Base-by-base conservation (phyloP, 164 flowering plant species). In the Magnolia sinica region DNA sequence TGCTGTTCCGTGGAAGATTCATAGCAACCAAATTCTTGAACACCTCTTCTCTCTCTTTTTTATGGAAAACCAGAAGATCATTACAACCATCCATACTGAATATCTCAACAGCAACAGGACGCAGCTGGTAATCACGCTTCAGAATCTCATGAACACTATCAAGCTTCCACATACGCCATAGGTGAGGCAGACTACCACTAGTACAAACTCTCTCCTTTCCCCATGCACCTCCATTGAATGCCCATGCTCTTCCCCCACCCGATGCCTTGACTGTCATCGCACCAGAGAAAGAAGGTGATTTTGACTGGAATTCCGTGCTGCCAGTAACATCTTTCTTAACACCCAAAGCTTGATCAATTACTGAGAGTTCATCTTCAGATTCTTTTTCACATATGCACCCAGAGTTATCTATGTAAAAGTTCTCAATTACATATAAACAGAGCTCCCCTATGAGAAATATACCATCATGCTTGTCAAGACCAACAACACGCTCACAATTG, bases 31-130 rank as follows among this genome's bases (percentile, higher is more conserved):
- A 85, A 88, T 94, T 94, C 76, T 85, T 93, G 85, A 94, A 96
- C 18, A 94, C 98, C 80, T 94, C 99, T 81, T 96, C 99, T 76
- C 99, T 90, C 86, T 96, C 99, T 67, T 82, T 94, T 80, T 96
- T 96, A 88, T 96, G 99, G 86, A 96, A 96, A 75, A 96, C 98
- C 77, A 96, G 88, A 72, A 96, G 98, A 87, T 96, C 99, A 83
- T 96, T 96, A 79, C 94, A 93, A 69, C 99, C 99, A 89, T 96
- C 99, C 96, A 94, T 94, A 85, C 99, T 96, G 80, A 96, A 96
- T 74, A 96, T 88, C 87, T 96, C 99, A 86, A 96, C 80, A 74
- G 99, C 98, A 85, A 96, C 99, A 74, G 98, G 99, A 27, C 99
- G 98, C 51, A 96, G 88, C 87, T 94, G 98, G 86, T 93, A 96